Conservation (phyloP, 805 yeast genomes). For the Lachancea mirantina region DNA sequence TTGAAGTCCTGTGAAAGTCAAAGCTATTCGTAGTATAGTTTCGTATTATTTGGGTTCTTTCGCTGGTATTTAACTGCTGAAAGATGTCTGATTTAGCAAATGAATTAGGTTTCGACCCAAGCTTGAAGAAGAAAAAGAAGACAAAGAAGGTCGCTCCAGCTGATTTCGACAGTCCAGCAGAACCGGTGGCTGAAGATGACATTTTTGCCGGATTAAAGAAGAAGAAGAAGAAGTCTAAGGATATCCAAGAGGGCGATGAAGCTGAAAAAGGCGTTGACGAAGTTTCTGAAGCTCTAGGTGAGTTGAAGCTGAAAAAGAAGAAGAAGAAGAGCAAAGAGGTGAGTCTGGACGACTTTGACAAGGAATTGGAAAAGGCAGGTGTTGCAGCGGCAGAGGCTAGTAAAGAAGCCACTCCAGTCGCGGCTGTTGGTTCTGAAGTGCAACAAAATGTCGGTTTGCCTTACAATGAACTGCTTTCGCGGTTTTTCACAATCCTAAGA, state of each 20-base stretch:
- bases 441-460: constrained; percentile 53
- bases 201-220: constrained; percentile 75
- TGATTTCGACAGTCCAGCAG: constrained; percentile 33
- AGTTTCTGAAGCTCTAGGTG: constrained; percentile 58
- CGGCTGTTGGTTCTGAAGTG: constrained; percentile 26
- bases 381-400: constrained; percentile 45
- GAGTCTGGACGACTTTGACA: constrained; percentile 76
- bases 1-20: too few species aligned
- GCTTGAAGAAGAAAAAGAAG: constrained; percentile 77
- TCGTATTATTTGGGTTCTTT: too few species aligned
- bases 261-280: constrained; percentile 36
- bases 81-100: constrained; percentile 29
- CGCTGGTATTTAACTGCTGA: too few species aligned
- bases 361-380: constrained; percentile 86
- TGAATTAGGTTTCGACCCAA: constrained; percentile 61
- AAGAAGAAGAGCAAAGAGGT: constrained; percentile 62
- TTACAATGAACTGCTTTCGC: constrained; percentile 67
- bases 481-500: constrained; percentile 81
- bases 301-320: constrained; percentile 68
- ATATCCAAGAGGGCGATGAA: constrained; percentile 29
- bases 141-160: constrained; percentile 40
- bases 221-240: constrained; percentile 70
- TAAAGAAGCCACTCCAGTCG: constrained; percentile 28
- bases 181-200: constrained; percentile 49
- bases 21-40: too few species aligned